Conservation (phyloP, 1,284 basidiomycete species). For the Earliella scabrosa region DNA sequence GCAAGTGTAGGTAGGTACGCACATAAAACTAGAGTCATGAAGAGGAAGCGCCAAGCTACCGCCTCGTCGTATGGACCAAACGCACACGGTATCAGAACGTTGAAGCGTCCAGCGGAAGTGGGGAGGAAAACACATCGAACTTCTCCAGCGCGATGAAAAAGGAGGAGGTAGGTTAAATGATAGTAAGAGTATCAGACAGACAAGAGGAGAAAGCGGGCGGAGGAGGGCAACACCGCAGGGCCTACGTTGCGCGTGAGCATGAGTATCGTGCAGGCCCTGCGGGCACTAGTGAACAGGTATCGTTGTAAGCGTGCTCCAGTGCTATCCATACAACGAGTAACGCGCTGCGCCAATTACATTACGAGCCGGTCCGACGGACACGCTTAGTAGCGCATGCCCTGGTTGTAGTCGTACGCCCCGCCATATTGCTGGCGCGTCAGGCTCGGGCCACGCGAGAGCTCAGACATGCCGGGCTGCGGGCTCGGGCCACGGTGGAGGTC, state of each 20-base stretch:
- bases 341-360: conserved; percentile 22
- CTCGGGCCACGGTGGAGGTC: conserved; percentile 73
- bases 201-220: conserved; percentile 5
- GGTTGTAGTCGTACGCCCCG: conserved; percentile 38
- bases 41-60: conserved; percentile 9
- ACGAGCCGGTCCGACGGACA: background rate
- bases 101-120: conserved; percentile 30
- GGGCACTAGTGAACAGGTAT: conserved; percentile 25
- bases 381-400: conserved; percentile 31
- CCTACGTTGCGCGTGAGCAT: conserved; percentile 4
- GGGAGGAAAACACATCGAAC: conserved; percentile 8
- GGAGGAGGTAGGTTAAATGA: background rate
- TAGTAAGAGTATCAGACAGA: conserved; percentile 5
- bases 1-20: conserved; percentile 9
- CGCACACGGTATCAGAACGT: conserved; percentile 15
- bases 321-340: conserved; percentile 30
- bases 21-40: conserved; percentile 20
- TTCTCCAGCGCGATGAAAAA: conserved; percentile 1
- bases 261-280: background rate
- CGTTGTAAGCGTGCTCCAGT: conserved; percentile 25
- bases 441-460: conserved; percentile 51
- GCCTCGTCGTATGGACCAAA: conserved; percentile 12
- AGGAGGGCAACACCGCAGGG: conserved; percentile 1
- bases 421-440: conserved; percentile 49
- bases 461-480: conserved; percentile 66